Evolutionary conservation across 23 red algal species (phyloP).

Genomic region (Chondrus crispus): DNA sequence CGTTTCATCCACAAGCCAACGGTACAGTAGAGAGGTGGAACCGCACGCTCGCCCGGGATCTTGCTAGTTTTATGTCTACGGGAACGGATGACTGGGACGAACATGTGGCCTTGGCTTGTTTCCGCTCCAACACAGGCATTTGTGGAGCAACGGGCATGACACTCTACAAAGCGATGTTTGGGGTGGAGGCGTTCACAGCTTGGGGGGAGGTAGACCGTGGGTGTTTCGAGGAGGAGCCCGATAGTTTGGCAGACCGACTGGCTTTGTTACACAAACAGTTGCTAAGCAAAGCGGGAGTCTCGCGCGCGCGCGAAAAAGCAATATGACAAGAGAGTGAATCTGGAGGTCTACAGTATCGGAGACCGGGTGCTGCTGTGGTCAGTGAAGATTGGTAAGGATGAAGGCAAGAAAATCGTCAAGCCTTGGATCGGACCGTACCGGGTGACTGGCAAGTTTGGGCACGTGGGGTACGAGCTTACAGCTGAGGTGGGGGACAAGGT

Average conservation of each 20-base stretch:
- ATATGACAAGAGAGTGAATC: not conserved
- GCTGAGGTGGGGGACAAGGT: not conserved
- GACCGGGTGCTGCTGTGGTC: not conserved
- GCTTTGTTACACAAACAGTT: not conserved
- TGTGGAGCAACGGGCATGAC: not conserved
- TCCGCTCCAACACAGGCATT: not conserved
- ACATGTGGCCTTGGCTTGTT: not conserved
- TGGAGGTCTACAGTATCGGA: not conserved
- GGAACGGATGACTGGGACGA: not conserved
- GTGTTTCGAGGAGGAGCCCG: not conserved
- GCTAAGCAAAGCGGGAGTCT: not conserved
- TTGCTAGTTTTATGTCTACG: not conserved
- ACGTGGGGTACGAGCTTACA: not conserved
- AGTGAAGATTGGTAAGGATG: not conserved
- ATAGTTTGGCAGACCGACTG: not conserved
- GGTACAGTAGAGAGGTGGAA: slow-evolving; percentile 3
- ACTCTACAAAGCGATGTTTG: slow-evolving; percentile 11
- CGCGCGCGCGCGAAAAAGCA: not conserved
- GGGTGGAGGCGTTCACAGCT: not conserved
- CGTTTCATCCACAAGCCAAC: not conserved
- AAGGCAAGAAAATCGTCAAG: not conserved
- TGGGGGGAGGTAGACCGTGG: not conserved
- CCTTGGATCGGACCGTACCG: slow-evolving; percentile 3
- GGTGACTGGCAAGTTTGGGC: not conserved
- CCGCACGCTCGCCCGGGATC: not conserved